Base-by-base conservation (phyloP, 768 basidiomycete species). In the Boletus barrowsii region DNA sequence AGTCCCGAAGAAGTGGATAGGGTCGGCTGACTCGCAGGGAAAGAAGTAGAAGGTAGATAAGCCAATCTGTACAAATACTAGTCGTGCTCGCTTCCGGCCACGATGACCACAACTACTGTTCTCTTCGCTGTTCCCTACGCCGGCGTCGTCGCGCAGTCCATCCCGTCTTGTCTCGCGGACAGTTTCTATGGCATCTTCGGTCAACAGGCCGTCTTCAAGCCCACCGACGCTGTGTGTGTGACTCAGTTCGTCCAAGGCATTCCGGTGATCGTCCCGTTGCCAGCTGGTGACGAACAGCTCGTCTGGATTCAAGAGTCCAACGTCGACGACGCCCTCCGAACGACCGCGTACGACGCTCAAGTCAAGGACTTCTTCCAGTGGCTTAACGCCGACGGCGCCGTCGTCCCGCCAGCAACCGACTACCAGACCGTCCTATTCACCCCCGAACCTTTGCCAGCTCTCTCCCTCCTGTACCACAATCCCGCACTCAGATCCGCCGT, bases 1-100 rank as follows among this genome's bases (percentile, higher is more conserved):
- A 0, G 80, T 95, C 32, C 90, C 92, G 26, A 89, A 87, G 74
- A 79, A 78, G 63, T 95, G 90, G 89, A 87, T 95, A 48, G 81
- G 83, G 64, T 71, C 77, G 2, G 66, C 64, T 2, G 84, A 82
- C 56, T 39, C 74, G 50, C 65, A 66, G 22, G 71, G 56, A 10
- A 80, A 83, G 72, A 84, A 84, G 67, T 58, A 22, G 22, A 22
- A 22, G 29, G 30, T 15, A 8, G 26, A 9, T 29, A 8, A 26
- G 26, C 26, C 26, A 26, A 26, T 8, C 2, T 29, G 29, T 29
- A 29, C 15, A 22, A 43, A 5, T 43, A 43, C 24, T 17, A 26
- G 15, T 17, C n/a, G 9, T 13, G 8, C 6, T 46, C 18, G 33
- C 6, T 37, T 10, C 14, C 7, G 11, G 15, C 8, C 30, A 48